Evolutionary conservation across 129 eudicot genomes (phyloP).

Genomic region (Saposhnikovia divaricata): DNA sequence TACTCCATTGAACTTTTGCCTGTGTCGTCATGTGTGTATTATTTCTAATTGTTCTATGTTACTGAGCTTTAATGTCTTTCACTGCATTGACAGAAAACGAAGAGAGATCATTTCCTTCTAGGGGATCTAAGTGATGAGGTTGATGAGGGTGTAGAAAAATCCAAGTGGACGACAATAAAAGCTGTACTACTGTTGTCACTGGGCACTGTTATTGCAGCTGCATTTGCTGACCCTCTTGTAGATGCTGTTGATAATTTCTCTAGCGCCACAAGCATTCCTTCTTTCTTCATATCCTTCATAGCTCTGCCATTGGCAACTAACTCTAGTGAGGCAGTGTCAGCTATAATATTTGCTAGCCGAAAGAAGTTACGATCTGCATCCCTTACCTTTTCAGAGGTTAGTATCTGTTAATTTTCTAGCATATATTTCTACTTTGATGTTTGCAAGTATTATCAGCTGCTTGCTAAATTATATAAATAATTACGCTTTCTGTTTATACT

Average conservation of each 20-base stretch:
- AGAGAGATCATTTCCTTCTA: constrained; percentile 32
- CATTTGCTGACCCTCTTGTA: constrained; percentile 89
- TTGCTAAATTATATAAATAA: background rate
- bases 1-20: too few relatives aligned
- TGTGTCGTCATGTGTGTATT: background rate
- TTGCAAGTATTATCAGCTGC: background rate
- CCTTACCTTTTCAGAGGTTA: constrained; percentile 93
- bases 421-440: background rate
- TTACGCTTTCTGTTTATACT: background rate
- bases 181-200: constrained; percentile 50
- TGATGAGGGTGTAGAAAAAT: constrained; percentile 37
- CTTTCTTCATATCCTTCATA: constrained; percentile 89
- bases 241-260: constrained; percentile 83
- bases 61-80: background rate
- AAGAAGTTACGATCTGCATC: constrained; percentile 85
- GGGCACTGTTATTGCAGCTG: constrained; percentile 85
- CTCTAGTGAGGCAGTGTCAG: constrained; percentile 94
- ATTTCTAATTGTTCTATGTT: background rate
- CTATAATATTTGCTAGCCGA: constrained; percentile 75
- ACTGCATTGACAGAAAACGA: constrained; percentile 33
- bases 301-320: constrained; percentile 86
- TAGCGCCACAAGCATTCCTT: constrained; percentile 75
- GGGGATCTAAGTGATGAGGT: constrained; percentile 37
- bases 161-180: constrained; percentile 47
- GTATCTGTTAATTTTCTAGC: constrained; percentile 3